A percentile compares a stretch with the other conserved stretches of the same genome.
These are phyloP conservation scores for Neurospora sp. DNA, from an alignment of 495 filamentous ascomycete genomes.

Conservation along the genomic window DNA sequence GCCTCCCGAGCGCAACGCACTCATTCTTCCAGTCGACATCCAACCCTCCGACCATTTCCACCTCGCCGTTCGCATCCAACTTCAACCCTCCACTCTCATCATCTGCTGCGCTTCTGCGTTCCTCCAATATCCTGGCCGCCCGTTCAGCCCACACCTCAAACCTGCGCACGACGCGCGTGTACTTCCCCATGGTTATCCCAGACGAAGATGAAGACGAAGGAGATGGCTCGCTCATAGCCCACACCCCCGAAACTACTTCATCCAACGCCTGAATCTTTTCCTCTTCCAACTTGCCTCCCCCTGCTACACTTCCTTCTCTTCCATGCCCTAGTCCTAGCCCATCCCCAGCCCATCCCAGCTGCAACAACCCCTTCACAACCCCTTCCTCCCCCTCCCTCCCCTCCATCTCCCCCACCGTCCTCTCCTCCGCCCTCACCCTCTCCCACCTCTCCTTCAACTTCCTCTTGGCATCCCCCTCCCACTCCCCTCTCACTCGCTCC, in stretches of 20 bases:
- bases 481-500: conserved; percentile 21
- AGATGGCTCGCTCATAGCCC: conserved; percentile 34
- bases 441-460: conserved; percentile 32
- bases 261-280: conserved; percentile 43
- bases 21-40: conserved; percentile 36
- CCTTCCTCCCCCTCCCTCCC: conserved; percentile 7
- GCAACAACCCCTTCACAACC: conserved; percentile 1
- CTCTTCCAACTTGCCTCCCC: conserved; percentile 1
- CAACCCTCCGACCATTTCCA: conserved; percentile 30
- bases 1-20: conserved; percentile 24
- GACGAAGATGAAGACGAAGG: background rate
- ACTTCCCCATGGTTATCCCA: conserved; percentile 28
- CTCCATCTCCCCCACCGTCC: conserved; percentile 22
- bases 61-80: conserved; percentile 14
- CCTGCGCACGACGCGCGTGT: conserved; percentile 31
- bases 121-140: conserved; percentile 29
- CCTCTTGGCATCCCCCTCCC: conserved; percentile 37
- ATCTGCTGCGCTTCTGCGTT: conserved; percentile 17
- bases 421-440: conserved; percentile 21
- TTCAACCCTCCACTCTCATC: conserved; percentile 24
- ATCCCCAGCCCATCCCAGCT: conserved; percentile 23
- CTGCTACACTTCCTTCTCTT: conserved; percentile 21
- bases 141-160: conserved; percentile 43
- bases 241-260: conserved; percentile 37
- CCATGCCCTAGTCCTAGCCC: background rate